phyloP scores from a whole-genome alignment of 768 basidiomycete genomes.

The Pholiota molesta region DNA sequence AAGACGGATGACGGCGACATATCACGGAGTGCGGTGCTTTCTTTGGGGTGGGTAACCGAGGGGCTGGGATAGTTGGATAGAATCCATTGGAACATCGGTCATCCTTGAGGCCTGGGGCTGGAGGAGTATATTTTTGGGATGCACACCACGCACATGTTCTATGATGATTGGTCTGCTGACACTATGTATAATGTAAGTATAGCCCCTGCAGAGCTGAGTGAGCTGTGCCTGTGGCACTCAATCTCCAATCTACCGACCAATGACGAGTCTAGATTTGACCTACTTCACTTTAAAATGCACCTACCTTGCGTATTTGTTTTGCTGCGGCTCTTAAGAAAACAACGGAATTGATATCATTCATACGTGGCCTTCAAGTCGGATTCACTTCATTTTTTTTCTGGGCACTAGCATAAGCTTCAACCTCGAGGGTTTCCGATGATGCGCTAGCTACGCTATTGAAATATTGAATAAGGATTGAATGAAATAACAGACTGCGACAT shows the following conservation, averaged over 20 bases:
- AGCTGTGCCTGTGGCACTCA: no score
- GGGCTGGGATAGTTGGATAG: constrained; percentile 5
- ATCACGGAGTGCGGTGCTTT: constrained; percentile 6
- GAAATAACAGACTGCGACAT: no score
- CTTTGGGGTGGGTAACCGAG: constrained; percentile 9
- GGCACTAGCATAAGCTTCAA: no score
- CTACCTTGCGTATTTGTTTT: neutral
- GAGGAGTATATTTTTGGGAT: constrained; percentile 6
- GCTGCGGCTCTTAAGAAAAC: no score
- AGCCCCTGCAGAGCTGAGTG: no score
- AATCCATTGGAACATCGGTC: neutral
- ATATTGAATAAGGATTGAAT: no score
- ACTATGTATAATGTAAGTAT: neutral
- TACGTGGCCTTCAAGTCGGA: neutral
- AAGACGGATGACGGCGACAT: neutral
- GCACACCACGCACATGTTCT: neutral
- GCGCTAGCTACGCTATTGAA: no score
- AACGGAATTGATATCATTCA: neutral
- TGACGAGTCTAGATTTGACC: neutral
- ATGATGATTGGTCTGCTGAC: neutral
- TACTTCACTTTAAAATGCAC: neutral
- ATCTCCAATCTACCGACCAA: neutral
- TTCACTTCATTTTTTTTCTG: no score
- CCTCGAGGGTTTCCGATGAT: no score
- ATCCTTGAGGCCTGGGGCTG: neutral